A percentile compares a stretch with the other conserved stretches of the same genome.
These are phyloP conservation scores for Coemansia sp. DNA, from an alignment of 192 early-diverging fungal genomes.

Conservation along the genomic window DNA sequence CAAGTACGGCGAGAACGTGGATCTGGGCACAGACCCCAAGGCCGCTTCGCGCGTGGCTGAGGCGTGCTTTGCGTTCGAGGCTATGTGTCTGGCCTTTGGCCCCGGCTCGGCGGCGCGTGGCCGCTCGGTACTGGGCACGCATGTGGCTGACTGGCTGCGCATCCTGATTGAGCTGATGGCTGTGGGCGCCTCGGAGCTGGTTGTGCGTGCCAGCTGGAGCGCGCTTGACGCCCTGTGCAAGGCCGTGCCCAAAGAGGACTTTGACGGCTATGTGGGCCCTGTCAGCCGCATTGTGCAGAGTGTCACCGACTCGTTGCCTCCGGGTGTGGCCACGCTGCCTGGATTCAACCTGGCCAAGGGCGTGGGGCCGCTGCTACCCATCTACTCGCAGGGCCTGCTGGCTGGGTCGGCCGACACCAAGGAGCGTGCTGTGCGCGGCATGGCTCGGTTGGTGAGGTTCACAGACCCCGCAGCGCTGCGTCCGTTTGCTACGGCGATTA, in stretches of 20 bases:
- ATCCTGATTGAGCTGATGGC: conserved; percentile 72
- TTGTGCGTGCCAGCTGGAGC: conserved; percentile 71
- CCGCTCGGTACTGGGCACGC: conserved; percentile 52
- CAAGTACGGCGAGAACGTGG: conserved; percentile 52
- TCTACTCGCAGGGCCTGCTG: conserved; percentile 92
- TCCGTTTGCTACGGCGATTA: conserved; percentile 91
- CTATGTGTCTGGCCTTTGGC: conserved; percentile 39
- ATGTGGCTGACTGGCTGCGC: conserved; percentile 79
- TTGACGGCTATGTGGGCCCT: conserved; percentile 73
- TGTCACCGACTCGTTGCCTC: conserved; percentile 52
- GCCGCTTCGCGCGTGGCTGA: conserved; percentile 39
- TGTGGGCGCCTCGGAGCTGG: conserved; percentile 47
- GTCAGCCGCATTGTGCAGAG: conserved; percentile 64
- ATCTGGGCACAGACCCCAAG: conserved; percentile 10
- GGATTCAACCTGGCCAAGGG: conserved; percentile 94
- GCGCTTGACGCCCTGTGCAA: conserved; percentile 80
- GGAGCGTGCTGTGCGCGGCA: conserved; percentile 80
- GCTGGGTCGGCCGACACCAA: conserved; percentile 78
- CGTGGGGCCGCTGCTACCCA: conserved; percentile 83
- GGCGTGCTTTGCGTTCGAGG: conserved; percentile 42
- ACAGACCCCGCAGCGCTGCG: conserved; percentile 67
- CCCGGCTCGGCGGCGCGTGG: conserved; percentile 42
- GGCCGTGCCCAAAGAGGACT: conserved; percentile 82
- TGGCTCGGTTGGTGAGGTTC: conserved; percentile 69
- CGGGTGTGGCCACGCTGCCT: conserved; percentile 49